phyloP scores from a whole-genome alignment of 106 monocot genomes.

The Ottelia alismoides region DNA sequence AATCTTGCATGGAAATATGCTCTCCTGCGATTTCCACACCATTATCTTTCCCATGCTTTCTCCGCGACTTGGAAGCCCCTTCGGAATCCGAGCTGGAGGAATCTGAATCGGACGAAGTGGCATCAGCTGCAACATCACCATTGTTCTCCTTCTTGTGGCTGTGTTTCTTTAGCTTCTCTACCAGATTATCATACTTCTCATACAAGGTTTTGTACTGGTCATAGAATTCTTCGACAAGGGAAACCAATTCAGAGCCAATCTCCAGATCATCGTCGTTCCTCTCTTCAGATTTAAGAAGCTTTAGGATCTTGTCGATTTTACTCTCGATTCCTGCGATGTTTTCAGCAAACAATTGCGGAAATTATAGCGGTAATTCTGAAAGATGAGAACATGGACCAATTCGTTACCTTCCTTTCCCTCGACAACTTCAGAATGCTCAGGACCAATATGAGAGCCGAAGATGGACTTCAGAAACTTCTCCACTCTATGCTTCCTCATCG shows the following conservation, averaged over 20 bases:
- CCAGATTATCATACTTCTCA: constrained; percentile 30
- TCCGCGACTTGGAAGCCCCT: background rate
- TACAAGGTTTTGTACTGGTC: constrained; percentile 24
- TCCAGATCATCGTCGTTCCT: constrained; percentile 1
- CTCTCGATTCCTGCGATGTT: constrained; percentile 41
- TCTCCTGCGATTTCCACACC: background rate
- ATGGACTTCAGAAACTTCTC: constrained; percentile 6
- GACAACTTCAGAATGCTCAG: constrained; percentile 1
- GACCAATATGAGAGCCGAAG: constrained; percentile 2
- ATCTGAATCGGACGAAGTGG: constrained; percentile 20
- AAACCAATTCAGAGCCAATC: constrained; percentile 13
- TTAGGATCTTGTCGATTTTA: constrained; percentile 33
- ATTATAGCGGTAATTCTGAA: background rate
- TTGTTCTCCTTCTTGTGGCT: constrained; percentile 15
- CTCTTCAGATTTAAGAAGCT: constrained; percentile 17
- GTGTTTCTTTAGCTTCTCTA: constrained; percentile 26
- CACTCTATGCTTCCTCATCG: constrained; percentile 10
- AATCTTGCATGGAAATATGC: constrained; percentile 4
- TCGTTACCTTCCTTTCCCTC: constrained; percentile 12
- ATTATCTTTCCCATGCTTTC: constrained; percentile 1
- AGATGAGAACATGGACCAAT: background rate
- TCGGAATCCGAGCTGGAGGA: constrained; percentile 23
- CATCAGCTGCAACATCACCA: constrained; percentile 6
- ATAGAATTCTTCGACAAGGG: constrained; percentile 34
- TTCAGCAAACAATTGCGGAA: background rate